phyloP scores from a whole-genome alignment of 441 rosid species.

The Omphalea diandra region DNA sequence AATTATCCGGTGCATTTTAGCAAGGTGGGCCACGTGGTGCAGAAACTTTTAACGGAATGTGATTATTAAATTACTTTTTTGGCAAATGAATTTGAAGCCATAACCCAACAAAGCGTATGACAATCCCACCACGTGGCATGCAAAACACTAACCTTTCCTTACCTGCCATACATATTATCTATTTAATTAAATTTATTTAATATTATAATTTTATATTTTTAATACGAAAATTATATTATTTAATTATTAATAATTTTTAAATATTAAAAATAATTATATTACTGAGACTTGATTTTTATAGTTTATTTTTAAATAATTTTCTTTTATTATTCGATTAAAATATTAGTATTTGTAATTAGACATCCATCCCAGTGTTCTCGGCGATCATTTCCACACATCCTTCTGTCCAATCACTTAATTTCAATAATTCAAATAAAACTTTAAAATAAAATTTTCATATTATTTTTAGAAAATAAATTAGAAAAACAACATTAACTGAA shows the following conservation, averaged over 20 bases:
- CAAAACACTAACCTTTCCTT: slow-evolving; percentile 36
- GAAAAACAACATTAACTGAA: background rate
- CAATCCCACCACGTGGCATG: slow-evolving; percentile 87
- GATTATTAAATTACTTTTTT: slow-evolving; percentile 27
- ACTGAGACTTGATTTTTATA: too few species aligned
- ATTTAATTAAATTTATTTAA: too few species aligned
- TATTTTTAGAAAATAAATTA: background rate
- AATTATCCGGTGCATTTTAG: slow-evolving; percentile 36
- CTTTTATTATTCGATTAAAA: too few species aligned
- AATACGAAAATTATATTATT: too few species aligned
- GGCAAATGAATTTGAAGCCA: slow-evolving; percentile 25
- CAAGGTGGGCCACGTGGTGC: slow-evolving; percentile 28
- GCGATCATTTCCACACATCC: slow-evolving; percentile 25
- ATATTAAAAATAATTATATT: too few species aligned
- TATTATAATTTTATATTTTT: too few species aligned
- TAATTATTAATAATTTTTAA: too few species aligned
- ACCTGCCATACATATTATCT: too few species aligned
- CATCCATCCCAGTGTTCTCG: slow-evolving; percentile 29
- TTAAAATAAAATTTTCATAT: background rate
- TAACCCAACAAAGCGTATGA: slow-evolving; percentile 58
- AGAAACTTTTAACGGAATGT: slow-evolving; percentile 39
- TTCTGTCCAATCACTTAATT: slow-evolving; percentile 40
- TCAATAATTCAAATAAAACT: background rate
- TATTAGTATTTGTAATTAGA: background rate
- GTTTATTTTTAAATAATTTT: slow-evolving; percentile 8